Evolutionary conservation across 371 early-diverging fungal species (phyloP).

Genomic region (Mortierella sp.): DNA sequence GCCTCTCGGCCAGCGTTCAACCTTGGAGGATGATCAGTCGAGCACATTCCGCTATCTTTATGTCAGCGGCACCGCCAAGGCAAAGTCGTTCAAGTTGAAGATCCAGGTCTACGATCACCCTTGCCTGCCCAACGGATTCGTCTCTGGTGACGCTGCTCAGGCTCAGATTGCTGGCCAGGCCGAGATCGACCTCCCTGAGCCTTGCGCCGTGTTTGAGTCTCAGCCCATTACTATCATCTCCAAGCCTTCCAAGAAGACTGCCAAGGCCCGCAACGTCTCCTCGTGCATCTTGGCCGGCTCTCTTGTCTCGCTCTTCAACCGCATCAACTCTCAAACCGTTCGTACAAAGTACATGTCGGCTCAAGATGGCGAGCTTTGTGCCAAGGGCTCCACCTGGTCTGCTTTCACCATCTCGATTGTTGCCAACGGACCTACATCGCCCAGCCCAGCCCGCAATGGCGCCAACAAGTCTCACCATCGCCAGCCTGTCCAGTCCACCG

Average conservation of each 20-base stretch:
- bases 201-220: conserved; percentile 74
- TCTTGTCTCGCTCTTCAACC: conserved; percentile 58
- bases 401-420: conserved; percentile 80
- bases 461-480: conserved; percentile 44
- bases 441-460: conserved; percentile 19
- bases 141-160: conserved; percentile 16
- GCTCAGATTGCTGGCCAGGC: conserved; percentile 22
- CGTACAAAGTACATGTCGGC: conserved; percentile 85
- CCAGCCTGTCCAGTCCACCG: conserved; percentile 25
- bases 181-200: conserved; percentile 40
- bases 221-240: conserved; percentile 84
- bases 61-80: conserved; percentile 84
- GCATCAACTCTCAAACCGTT: conserved; percentile 83
- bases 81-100: conserved; percentile 81
- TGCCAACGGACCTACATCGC: conserved; percentile 40
- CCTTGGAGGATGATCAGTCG: conserved; percentile 66
- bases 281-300: conserved; percentile 78
- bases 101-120: conserved; percentile 64
- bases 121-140: conserved; percentile 51
- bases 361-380: conserved; percentile 71
- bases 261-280: conserved; percentile 82
- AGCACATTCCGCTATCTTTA: conserved; percentile 78
- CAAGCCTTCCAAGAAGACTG: conserved; percentile 89
- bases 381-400: conserved; percentile 84
- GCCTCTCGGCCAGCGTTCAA: conserved; percentile 65